Evolutionary conservation across 257 asterid genomes (phyloP), one percentile per base, ranked within the genome.

Genomic region (Ilex asprella): DNA sequence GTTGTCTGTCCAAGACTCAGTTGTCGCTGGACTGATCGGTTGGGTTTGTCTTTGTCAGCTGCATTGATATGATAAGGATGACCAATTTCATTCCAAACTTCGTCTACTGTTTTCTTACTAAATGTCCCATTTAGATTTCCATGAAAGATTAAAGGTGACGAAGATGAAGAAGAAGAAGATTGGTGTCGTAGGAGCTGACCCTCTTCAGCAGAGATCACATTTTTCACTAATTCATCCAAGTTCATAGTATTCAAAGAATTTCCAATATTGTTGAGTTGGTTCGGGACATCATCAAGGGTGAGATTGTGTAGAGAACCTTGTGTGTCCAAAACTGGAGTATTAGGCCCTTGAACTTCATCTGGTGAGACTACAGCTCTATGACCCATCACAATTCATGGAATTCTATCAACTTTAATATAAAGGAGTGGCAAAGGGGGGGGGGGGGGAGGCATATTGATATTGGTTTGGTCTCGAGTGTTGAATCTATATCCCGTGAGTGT

Each of bases 151-250:
- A 11, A 46, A 10, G 52, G 52, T 46, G 52, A 46, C 3, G n/a
- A 46, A 4, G 52, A 46, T 46, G n/a, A 46, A 1, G 83, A 66
- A 1, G 76, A 64, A 6, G 76, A 62, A 32, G 71, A 50, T 1
- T 31, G 55, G 39, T 76, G 65, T 68, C 65, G 79, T 56, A 63
- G 53, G 53, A 55, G 31, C 3, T 32, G 55, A 43, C 46, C 56
- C 30, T 67, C 65, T 52, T 65, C 65, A 21, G 56, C 14, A 64
- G 81, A 61, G 31, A 59, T 39, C 35, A 66, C 31, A 54, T 67
- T 66, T 63, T 72, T 72, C 47, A 70, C 58, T 47, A 72, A 55
- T 12, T 68, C 65, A 76, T 70, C 78, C 2, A 66, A 56, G 41
- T 67, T 63, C 63, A n/a, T 54, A 16, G 39, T 58, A 47, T 13